Evolutionary conservation across 805 yeast genomes (phyloP).

Genomic region (Metschnikowia rubicola): DNA sequence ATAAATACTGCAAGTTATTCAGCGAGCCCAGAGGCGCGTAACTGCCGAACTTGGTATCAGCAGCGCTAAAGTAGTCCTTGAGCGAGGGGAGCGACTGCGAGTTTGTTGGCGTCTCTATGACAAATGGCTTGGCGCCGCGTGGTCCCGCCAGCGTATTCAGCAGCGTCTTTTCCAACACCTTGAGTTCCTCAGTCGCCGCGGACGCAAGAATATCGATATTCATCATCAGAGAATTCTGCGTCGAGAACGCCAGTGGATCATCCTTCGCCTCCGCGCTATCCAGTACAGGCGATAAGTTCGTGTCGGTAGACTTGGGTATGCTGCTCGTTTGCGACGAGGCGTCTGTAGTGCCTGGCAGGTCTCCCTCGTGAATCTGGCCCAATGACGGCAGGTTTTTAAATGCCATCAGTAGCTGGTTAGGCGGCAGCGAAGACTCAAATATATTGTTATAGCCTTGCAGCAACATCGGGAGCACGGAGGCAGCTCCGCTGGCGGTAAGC

Average conservation of each 20-base stretch:
- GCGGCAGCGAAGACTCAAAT: slow-evolving; percentile 4
- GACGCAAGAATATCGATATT: slow-evolving; percentile 51
- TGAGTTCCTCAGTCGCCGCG: slow-evolving; percentile 54
- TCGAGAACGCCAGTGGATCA: slow-evolving; percentile 6
- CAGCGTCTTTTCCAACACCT: slow-evolving; percentile 32
- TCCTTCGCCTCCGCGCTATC: slow-evolving; percentile 8
- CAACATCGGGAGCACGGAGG: slow-evolving; percentile 3
- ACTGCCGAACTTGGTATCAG: slow-evolving; percentile 11
- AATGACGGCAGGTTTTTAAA: neutral
- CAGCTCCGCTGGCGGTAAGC: neutral
- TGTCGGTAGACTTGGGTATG: slow-evolving; percentile 3
- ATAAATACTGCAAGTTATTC: slow-evolving; percentile 30
- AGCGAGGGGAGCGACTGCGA: slow-evolving; percentile 54
- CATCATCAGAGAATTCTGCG: slow-evolving; percentile 20
- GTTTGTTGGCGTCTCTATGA: slow-evolving; percentile 19
- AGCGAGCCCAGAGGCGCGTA: slow-evolving; percentile 16
- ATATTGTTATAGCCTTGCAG: neutral
- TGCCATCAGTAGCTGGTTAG: neutral
- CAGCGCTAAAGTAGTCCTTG: slow-evolving; percentile 42
- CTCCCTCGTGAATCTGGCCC: slow-evolving; percentile 2
- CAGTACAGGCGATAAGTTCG: slow-evolving; percentile 6
- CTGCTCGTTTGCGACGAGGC: slow-evolving; percentile 6
- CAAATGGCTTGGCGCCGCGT: slow-evolving; percentile 2
- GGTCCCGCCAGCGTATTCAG: slow-evolving; percentile 5
- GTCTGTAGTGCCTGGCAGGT: slow-evolving; percentile 7